Evolutionary conservation across 73 alveolate genomes (phyloP), one percentile per base, ranked within the genome.

Genomic region (Uronychia setigera): DNA sequence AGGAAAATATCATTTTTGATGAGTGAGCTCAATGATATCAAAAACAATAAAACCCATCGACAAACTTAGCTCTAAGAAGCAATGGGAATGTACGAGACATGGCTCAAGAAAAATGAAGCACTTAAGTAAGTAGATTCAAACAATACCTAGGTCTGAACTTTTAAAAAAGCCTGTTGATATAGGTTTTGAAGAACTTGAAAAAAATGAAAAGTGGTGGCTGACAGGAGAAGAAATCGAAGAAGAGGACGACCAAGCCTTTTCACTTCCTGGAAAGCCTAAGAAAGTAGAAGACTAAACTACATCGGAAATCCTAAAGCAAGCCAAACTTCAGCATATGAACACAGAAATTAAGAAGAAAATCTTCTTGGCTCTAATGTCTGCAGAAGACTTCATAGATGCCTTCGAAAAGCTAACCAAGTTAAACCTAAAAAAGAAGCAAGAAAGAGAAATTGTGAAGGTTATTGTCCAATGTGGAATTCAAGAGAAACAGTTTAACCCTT

Each of bases 361-460:
- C 60, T 86, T 91, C 75, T 35, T 31, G 0, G 85, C 91, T 26
- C 76, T 91, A 0, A 85, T 81, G 83, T 60, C 79, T 27, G 79
- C 91, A 33, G 93, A 85, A 32, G 96, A 91, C 59, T 91, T 81
- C 81, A 81, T 91, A 9, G 80, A 91, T 33, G 96, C 96, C 29
- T 91, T 76, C 35, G 92, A 91, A 34, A 80, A 77, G 5, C 67
- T 82, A 26, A 57, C 35, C 32, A 90, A 86, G 76, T 59, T 90
- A 46, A 85, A 82, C 29, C 81, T 90, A 0, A 89, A 89, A 79
- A 90, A 90, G 84, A 58, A 90, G 75, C 85, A 90, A 80, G 95
- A 90, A 32, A 85, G 92, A 59, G 95, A 90, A 33, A 85, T 90
- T 1, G 58, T 76, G 1, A 30, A 88, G 87, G 94, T 88, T 1